These are phyloP conservation scores for Sapria himalayana DNA, from an alignment of 345 rosid genomes.

Conservation along the genomic window DNA sequence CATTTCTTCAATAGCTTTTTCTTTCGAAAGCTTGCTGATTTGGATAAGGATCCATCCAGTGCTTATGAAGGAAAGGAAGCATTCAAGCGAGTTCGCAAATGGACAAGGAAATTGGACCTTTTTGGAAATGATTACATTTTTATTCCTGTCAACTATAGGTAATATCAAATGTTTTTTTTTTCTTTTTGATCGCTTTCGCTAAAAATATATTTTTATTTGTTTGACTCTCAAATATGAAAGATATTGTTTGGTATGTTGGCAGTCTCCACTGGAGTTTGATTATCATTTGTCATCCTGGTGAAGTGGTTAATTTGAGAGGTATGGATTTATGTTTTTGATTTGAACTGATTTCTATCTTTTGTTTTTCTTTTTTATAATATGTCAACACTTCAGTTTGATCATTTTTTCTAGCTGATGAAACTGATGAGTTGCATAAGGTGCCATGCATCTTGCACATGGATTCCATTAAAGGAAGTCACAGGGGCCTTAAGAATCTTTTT, in stretches of 20 bases:
- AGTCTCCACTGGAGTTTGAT: slow-evolving; percentile 99
- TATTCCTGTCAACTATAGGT: slow-evolving; percentile 90
- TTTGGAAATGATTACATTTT: slow-evolving; percentile 86
- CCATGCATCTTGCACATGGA: slow-evolving; percentile 98
- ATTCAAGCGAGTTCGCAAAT: slow-evolving; percentile 78
- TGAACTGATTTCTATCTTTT: slow-evolving; percentile 3
- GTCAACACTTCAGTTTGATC: no score
- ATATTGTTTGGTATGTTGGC: slow-evolving; percentile 13
- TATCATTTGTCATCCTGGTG: slow-evolving; percentile 85
- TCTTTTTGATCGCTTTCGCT: no score
- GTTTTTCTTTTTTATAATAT: slow-evolving; percentile 8
- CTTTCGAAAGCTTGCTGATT: slow-evolving; percentile 96
- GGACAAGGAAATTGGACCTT: slow-evolving; percentile 91
- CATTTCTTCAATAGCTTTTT: slow-evolving; percentile 97
- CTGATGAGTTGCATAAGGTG: slow-evolving; percentile 24
- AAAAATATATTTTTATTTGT: slow-evolving; percentile 1
- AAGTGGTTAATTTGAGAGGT: slow-evolving; percentile 52
- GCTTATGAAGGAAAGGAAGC: slow-evolving; percentile 92
- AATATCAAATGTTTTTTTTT: slow-evolving; percentile 10
- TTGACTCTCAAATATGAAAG: slow-evolving; percentile 7
- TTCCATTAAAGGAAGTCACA: slow-evolving; percentile 89
- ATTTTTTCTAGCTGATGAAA: slow-evolving; percentile 44
- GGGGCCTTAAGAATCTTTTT: slow-evolving; percentile 75
- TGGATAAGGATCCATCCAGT: slow-evolving; percentile 93
- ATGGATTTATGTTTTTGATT: slow-evolving; percentile 4